Conservation (phyloP, 768 basidiomycete genomes). For the Suillus americanus region DNA sequence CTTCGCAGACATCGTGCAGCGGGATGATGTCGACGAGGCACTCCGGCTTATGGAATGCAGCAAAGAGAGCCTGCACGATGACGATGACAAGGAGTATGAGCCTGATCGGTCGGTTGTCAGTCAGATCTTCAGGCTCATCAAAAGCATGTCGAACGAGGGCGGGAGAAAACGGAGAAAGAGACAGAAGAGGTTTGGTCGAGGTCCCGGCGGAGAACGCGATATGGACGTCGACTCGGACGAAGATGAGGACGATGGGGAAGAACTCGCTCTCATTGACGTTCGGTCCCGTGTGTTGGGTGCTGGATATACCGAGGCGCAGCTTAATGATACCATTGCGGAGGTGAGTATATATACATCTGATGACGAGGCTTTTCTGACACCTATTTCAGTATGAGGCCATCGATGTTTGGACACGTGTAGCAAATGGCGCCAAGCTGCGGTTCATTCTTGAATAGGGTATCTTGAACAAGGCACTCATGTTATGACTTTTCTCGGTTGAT, state of each 20-base stretch:
- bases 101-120: slow-evolving; percentile 77
- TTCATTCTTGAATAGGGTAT: slow-evolving; percentile 44
- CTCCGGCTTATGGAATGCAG: slow-evolving; percentile 95
- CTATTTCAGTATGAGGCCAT: slow-evolving; percentile 78
- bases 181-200: slow-evolving; percentile 60
- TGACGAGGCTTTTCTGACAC: slow-evolving; percentile 11
- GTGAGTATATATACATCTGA: slow-evolving; percentile 42
- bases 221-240: slow-evolving; percentile 70
- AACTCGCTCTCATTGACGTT: slow-evolving; percentile 84
- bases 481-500: background rate
- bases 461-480: background rate
- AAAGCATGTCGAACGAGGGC: slow-evolving; percentile 66
- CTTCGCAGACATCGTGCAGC: slow-evolving; percentile 76
- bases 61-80: slow-evolving; percentile 87
- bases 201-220: slow-evolving; percentile 68
- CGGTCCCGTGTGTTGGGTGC: slow-evolving; percentile 80
- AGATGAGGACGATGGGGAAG: slow-evolving; percentile 63
- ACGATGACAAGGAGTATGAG: slow-evolving; percentile 66
- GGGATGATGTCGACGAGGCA: slow-evolving; percentile 93
- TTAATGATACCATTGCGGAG: slow-evolving; percentile 81
- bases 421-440: slow-evolving; percentile 78
- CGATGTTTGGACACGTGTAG: slow-evolving; percentile 78
- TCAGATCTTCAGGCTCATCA: slow-evolving; percentile 90
- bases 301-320: slow-evolving; percentile 89
- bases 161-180: slow-evolving; percentile 41